Conservation (phyloP, 495 filamentous ascomycete genomes). For the Penicillium samsonianum region DNA sequence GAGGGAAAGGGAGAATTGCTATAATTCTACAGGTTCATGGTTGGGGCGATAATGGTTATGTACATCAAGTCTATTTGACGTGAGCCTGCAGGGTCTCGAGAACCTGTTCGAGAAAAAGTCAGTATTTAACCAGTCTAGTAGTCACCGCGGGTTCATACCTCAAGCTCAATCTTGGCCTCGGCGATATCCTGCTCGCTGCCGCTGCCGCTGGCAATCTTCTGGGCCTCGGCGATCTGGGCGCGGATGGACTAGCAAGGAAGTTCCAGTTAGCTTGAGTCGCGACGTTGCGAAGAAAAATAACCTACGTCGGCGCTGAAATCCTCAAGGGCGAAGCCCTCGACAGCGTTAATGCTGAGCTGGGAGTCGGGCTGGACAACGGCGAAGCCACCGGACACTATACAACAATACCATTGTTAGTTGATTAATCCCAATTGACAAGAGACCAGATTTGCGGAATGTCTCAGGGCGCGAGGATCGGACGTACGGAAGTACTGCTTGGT, state of each 20-base stretch:
- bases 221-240: constrained; percentile 78
- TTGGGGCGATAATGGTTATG: constrained; percentile 42
- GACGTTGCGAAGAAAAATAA: constrained; percentile 11
- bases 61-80: constrained; percentile 66
- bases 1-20: constrained; percentile 36
- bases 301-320: constrained; percentile 86
- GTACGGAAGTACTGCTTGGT: constrained; percentile 99
- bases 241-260: constrained; percentile 36
- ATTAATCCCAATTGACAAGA: constrained; percentile 4
- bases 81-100: constrained; percentile 73
- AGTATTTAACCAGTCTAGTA: constrained; percentile 10
- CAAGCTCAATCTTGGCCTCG: constrained; percentile 97
- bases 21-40: constrained; percentile 49
- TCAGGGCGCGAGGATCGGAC: constrained; percentile 42
- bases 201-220: constrained; percentile 87
- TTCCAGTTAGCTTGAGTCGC: constrained; percentile 17
- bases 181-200: constrained; percentile 98
- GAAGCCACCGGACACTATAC: constrained; percentile 89
- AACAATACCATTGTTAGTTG: constrained; percentile 26
- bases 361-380: constrained; percentile 96
- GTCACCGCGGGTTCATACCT: constrained; percentile 58
- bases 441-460: constrained; percentile 6
- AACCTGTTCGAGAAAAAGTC: constrained; percentile 48
- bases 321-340: constrained; percentile 91
- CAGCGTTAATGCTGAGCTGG: constrained; percentile 93